Conservation (phyloP, 2,329 filamentous ascomycete species). For the Fusarium agapanthi region DNA sequence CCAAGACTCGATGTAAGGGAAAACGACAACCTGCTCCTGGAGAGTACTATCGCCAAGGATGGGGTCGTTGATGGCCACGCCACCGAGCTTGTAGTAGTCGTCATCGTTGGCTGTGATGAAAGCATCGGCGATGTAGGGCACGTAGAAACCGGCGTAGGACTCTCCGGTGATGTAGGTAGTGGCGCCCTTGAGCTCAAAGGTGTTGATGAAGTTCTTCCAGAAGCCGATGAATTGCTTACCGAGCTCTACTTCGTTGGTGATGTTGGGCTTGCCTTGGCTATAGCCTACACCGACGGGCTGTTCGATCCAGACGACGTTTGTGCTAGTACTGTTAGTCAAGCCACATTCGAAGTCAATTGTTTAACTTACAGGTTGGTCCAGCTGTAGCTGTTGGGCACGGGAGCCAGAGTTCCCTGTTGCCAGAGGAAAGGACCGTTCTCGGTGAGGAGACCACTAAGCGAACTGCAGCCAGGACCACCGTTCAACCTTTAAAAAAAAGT, state of each 20-base stretch:
- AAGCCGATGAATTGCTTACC: conserved; percentile 79
- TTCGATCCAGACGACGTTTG: conserved; percentile 81
- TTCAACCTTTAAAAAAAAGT: conserved; percentile 57
- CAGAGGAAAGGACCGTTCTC: conserved; percentile 81
- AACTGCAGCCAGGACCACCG: conserved; percentile 40
- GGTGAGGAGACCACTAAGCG: conserved; percentile 61
- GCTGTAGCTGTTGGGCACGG: conserved; percentile 73
- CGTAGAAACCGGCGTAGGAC: conserved; percentile 73
- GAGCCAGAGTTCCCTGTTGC: conserved; percentile 74
- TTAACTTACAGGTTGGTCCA: conserved; percentile 69
- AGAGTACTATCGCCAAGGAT: conserved; percentile 62
- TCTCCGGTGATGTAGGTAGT: conserved; percentile 79
- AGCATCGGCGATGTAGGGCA: conserved; percentile 76
- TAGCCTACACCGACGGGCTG: conserved; percentile 76
- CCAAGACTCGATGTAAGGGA: conserved; percentile 70
- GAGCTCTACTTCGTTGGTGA: conserved; percentile 72
- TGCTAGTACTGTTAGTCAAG: conserved; percentile 43
- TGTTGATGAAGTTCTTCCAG: conserved; percentile 79
- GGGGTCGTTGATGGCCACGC: conserved; percentile 78
- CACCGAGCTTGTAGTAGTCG: conserved; percentile 72
- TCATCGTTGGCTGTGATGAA: conserved; percentile 75
- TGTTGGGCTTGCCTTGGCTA: conserved; percentile 69
- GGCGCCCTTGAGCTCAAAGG: conserved; percentile 71
- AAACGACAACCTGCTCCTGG: conserved; percentile 57
- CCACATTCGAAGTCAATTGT: accelerated